Conservation (phyloP, 345 rosid genomes). For the Eucalyptus caleyi region DNA sequence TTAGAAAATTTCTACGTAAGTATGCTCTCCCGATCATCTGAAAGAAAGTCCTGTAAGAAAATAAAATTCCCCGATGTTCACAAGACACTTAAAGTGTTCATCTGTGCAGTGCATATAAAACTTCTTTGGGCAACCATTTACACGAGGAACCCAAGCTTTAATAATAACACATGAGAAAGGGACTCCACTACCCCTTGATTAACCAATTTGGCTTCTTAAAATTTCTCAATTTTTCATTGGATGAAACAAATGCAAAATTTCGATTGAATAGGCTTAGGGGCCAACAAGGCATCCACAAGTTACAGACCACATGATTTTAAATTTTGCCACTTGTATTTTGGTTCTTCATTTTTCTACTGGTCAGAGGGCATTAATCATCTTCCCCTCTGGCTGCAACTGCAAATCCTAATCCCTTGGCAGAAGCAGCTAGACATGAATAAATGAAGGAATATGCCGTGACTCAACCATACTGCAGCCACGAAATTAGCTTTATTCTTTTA, state of each 20-base stretch:
- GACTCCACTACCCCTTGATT: background rate
- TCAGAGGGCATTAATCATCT: background rate
- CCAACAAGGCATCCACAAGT: background rate
- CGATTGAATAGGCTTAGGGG: background rate
- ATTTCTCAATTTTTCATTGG: background rate
- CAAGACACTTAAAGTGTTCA: too few species aligned
- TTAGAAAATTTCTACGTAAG: too few species aligned
- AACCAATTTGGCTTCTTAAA: background rate
- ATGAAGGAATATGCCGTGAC: background rate
- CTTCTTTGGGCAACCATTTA: background rate
- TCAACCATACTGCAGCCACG: background rate
- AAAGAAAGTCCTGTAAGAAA: too few species aligned
- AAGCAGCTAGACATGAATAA: background rate
- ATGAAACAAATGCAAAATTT: background rate
- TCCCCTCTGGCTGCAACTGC: background rate
- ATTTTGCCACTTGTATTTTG: background rate
- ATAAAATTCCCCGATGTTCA: too few species aligned
- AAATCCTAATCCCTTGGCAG: background rate
- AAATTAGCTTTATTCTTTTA: background rate
- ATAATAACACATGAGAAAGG: background rate
- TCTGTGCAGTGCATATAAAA: too few species aligned
- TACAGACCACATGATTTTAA: background rate
- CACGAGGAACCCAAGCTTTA: background rate
- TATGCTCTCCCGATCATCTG: too few species aligned
- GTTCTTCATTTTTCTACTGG: background rate